phyloP scores from a whole-genome alignment of 768 basidiomycete species.

The Auriscalpium vulgare region DNA sequence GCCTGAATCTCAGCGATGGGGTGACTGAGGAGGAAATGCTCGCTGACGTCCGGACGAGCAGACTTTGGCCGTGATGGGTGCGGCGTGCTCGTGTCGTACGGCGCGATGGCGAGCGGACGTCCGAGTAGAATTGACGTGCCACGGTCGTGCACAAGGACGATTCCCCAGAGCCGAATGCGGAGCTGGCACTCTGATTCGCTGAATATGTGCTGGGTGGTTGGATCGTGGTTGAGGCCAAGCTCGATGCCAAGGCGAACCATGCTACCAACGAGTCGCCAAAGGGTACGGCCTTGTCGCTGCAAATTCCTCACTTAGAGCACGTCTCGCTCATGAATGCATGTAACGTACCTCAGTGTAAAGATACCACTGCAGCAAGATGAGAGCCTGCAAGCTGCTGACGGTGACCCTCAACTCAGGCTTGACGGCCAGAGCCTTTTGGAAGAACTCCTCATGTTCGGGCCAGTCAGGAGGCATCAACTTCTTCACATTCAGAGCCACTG shows the following conservation, averaged over 20 bases:
- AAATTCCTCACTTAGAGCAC: conserved; percentile 6
- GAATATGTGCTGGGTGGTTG: conserved; percentile 58
- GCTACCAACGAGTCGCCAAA: conserved; percentile 84
- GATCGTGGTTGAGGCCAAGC: conserved; percentile 82
- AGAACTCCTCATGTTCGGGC: conserved; percentile 82
- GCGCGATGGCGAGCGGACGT: conserved; percentile 74
- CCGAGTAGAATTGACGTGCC: conserved; percentile 85
- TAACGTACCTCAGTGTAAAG: conserved; percentile 72
- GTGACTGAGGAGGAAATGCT: conserved; percentile 71
- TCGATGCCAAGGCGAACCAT: conserved; percentile 78
- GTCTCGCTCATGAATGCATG: conserved; percentile 2
- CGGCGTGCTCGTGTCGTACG: conserved; percentile 78
- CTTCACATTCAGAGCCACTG: conserved; percentile 32
- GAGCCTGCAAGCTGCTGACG: conserved; percentile 72
- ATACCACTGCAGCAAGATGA: conserved; percentile 84
- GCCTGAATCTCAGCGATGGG: conserved; percentile 80
- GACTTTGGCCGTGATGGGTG: conserved; percentile 47
- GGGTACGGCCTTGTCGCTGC: conserved; percentile 80
- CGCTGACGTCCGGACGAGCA: conserved; percentile 48
- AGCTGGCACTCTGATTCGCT: conserved; percentile 70
- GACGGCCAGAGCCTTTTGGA: conserved; percentile 66
- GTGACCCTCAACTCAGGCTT: conserved; percentile 82
- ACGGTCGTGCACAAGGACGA: conserved; percentile 79
- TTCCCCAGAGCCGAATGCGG: conserved; percentile 79
- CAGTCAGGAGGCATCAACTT: conserved; percentile 59